A percentile compares a stretch with the other conserved stretches of the same genome.
Evolutionary conservation across 768 basidiomycete species (phyloP).

Genomic region (Lactarius pseudohatsudake): DNA sequence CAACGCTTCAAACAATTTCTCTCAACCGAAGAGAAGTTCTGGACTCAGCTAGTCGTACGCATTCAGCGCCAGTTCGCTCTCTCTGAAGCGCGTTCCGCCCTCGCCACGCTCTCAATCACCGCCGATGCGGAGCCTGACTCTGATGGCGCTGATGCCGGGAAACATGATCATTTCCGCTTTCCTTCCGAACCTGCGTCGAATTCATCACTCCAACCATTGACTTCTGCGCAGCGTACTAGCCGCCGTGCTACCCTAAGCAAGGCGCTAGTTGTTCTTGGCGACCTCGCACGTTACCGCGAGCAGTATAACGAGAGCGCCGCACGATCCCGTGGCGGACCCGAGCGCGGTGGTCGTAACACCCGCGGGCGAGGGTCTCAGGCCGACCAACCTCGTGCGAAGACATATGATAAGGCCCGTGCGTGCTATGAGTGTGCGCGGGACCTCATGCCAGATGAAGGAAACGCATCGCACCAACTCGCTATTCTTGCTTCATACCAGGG

Average conservation of each 20-base stretch:
- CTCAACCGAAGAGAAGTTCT: constrained; percentile 88
- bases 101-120: constrained; percentile 58
- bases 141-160: constrained; percentile 38
- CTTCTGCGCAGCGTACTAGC: constrained; percentile 53
- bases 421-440: constrained; percentile 86
- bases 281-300: constrained; percentile 92
- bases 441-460: constrained; percentile 85
- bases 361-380: constrained; percentile 46
- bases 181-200: constrained; percentile 52
- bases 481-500: constrained; percentile 84
- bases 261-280: constrained; percentile 87
- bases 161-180: constrained; percentile 59
- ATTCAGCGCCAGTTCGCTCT: constrained; percentile 71
- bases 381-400: constrained; percentile 39
- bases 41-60: constrained; percentile 75
- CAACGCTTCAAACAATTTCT: constrained; percentile 91
- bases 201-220: constrained; percentile 35
- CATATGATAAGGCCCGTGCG: constrained; percentile 70
- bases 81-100: constrained; percentile 58
- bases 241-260: constrained; percentile 81
- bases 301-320: constrained; percentile 76
- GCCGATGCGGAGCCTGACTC: constrained; percentile 38
- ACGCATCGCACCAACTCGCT: constrained; percentile 94
- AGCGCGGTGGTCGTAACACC: constrained; percentile 56
- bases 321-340: constrained; percentile 65